phyloP scores from a whole-genome alignment of 1,284 basidiomycete genomes.

The Gymnopus androsaceus region DNA sequence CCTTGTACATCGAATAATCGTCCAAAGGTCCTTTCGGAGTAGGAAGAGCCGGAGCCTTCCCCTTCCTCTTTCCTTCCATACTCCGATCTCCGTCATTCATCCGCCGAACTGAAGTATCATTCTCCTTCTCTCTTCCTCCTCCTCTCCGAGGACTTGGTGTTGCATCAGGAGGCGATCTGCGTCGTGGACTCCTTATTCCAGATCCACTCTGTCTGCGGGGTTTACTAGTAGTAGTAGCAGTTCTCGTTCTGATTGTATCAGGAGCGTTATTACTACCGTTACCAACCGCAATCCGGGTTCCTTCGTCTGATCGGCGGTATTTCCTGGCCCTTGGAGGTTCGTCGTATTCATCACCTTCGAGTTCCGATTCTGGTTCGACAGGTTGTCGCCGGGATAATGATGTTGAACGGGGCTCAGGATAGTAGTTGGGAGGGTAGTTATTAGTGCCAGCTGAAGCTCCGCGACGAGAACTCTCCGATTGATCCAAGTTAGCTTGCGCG shows the following conservation, averaged over 20 bases:
- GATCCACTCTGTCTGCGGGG: too few relatives aligned
- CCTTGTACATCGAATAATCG: constrained; percentile 53
- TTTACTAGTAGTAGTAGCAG: too few relatives aligned
- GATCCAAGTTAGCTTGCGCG: not conserved
- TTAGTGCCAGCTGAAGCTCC: not conserved
- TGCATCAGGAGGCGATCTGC: too few relatives aligned
- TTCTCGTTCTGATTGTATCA: too few relatives aligned
- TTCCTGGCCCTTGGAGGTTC: not conserved
- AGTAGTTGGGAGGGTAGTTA: not conserved
- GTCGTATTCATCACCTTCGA: too few relatives aligned
- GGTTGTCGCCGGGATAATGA: not conserved
- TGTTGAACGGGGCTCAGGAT: not conserved
- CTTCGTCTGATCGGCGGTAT: not conserved
- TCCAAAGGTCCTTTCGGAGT: constrained; percentile 28
- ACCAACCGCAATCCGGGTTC: not conserved
- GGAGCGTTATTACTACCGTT: not conserved
- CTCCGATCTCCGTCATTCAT: not conserved
- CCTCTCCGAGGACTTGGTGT: not conserved
- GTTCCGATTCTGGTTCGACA: too few relatives aligned
- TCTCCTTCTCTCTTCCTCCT: not conserved
- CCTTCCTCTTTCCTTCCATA: constrained; percentile 6
- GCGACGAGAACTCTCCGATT: not conserved
- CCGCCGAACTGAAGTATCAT: not conserved
- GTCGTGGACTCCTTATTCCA: too few relatives aligned
- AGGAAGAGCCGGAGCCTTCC: not conserved